These are phyloP conservation scores for Botrytis pseudocinerea DNA, from an alignment of 2,329 filamentous ascomycete species.

Conservation along the genomic window DNA sequence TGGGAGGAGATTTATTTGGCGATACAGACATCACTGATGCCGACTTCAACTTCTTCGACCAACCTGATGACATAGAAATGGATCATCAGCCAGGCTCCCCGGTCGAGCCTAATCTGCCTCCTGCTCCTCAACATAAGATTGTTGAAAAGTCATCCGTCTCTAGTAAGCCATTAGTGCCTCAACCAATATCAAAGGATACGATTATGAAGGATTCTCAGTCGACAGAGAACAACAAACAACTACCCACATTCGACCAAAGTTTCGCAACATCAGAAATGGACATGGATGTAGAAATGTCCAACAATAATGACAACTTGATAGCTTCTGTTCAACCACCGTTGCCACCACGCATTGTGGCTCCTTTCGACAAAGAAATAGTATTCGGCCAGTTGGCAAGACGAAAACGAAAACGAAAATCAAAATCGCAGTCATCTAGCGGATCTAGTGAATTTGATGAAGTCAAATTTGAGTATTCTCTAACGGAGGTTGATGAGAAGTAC, in stretches of 20 bases:
- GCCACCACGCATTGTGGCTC: slow-evolving; percentile 17
- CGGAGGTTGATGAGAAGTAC: slow-evolving; percentile 40
- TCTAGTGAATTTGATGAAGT: slow-evolving; percentile 38
- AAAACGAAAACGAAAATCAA: neutral
- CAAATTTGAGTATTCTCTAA: slow-evolving; percentile 37
- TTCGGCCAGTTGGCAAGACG: slow-evolving; percentile 33
- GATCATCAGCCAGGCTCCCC: slow-evolving; percentile 21
- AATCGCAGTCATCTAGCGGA: slow-evolving; percentile 20
- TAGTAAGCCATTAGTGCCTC: slow-evolving; percentile 2
- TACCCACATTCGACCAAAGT: neutral
- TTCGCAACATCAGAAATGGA: neutral
- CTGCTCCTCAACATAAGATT: slow-evolving; percentile 13
- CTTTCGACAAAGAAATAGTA: slow-evolving; percentile 39
- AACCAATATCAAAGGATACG: slow-evolving; percentile 14
- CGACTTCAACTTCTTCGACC: slow-evolving; percentile 83
- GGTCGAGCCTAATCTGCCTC: neutral
- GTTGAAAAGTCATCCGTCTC: slow-evolving; percentile 11
- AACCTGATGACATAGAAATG: slow-evolving; percentile 45
- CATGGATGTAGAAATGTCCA: slow-evolving; percentile 8
- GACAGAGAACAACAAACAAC: neutral
- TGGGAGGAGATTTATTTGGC: slow-evolving; percentile 70
- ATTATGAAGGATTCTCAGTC: slow-evolving; percentile 6
- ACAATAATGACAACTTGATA: slow-evolving; percentile 5
- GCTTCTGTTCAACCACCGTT: neutral
- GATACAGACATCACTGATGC: slow-evolving; percentile 69